Base-by-base conservation (phyloP, 768 basidiomycete species). In the Calocybe indica region DNA sequence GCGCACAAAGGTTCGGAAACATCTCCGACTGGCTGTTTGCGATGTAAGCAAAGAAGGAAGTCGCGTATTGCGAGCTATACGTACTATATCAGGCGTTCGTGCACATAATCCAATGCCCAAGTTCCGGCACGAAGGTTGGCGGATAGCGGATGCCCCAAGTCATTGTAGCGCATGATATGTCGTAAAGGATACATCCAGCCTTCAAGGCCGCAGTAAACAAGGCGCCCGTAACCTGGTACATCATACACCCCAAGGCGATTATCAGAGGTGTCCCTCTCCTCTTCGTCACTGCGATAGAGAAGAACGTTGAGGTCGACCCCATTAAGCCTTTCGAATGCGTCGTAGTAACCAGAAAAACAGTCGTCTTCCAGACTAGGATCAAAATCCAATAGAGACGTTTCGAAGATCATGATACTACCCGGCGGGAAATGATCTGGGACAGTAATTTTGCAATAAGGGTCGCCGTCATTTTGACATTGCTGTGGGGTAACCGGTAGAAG, bases 141-240 rank as follows among this genome's bases (percentile, higher is more conserved):
- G 57, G 92, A 95, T 4, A 99, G 72, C 1, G 92, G 78, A 63
- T 98, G 93, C 0, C 96, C 96, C 3, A 98, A 76, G 61, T 99
- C 93, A 63, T 98, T 98, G 58, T 82, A 78, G 54, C 75, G 74
- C 81, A 93, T 93, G 62, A 98, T 82, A 55, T 81, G 80, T 35
- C 81, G 76, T 46, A 98, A 70, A 0, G 83, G 83, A 55, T 85
- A 79, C 92, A 99, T 97, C 92, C 94, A 99, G 1, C 96, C 96
- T 59, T 98, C 92, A 43, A 98, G 64, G 12, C 96, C 96, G 58
- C 94, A 97, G 65, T 97, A 99, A 8, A 79, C 82, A 63, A 93
- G 70, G 49, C 78, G 76, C 0, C 88, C 92, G 15, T 79, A 58
- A 15, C 75, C 79, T 5, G 94, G 89, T 32, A 99, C 68, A 40